phyloP scores from a whole-genome alignment of 805 yeast genomes.

The Candida chauliodis region DNA sequence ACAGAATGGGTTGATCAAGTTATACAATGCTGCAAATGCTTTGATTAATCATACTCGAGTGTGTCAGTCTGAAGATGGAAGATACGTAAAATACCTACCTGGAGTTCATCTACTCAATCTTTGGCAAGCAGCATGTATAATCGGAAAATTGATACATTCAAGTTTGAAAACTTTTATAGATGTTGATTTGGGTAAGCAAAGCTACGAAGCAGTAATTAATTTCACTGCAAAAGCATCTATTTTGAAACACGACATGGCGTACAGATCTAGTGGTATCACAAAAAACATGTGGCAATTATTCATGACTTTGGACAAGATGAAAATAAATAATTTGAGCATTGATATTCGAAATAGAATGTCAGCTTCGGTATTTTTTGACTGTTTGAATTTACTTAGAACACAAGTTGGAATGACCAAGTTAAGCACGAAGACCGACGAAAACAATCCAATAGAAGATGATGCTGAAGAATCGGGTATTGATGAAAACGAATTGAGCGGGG shows the following conservation, averaged over 20 bases:
- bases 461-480: conserved; percentile 17
- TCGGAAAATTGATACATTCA: conserved; percentile 76
- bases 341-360: conserved; percentile 81
- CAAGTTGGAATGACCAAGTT: conserved; percentile 80
- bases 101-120: conserved; percentile 75
- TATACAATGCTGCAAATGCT: conserved; percentile 76
- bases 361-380: conserved; percentile 89
- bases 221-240: conserved; percentile 78
- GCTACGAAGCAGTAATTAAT: conserved; percentile 63
- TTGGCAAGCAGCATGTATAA: conserved; percentile 90
- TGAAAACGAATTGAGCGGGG: conserved; percentile 27
- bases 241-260: conserved; percentile 87
- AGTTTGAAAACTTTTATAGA: conserved; percentile 66
- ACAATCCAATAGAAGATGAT: conserved; percentile 15
- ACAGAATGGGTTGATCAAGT: conserved; percentile 67
- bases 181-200: conserved; percentile 63
- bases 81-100: conserved; percentile 75
- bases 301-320: conserved; percentile 58
- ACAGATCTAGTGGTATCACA: conserved; percentile 91
- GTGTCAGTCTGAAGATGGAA: conserved; percentile 56
- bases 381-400: conserved; percentile 77
- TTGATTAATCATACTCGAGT: conserved; percentile 63
- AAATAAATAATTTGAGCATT: conserved; percentile 40
- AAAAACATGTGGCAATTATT: conserved; percentile 89
- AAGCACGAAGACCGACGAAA: conserved; percentile 33